Percentiles rank a stretch among this genome's conserved stretches.
These are phyloP conservation scores for Lentinula boryana DNA, from an alignment of 768 basidiomycete species.

Conservation along the genomic window DNA sequence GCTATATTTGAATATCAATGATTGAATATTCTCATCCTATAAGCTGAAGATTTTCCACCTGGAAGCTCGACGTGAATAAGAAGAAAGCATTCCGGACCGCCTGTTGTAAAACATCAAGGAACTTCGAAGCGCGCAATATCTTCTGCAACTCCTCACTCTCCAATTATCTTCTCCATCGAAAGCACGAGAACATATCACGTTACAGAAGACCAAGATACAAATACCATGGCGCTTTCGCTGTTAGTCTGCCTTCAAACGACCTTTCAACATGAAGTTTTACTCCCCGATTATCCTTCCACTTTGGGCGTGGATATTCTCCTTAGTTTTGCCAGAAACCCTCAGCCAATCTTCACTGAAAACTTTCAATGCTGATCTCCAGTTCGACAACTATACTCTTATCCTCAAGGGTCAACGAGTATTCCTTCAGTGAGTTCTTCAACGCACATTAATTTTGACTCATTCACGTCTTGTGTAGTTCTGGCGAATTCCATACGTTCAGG, in stretches of 20 bases:
- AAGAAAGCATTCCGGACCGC: neutral
- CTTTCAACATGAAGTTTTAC: neutral
- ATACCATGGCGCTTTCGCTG: neutral
- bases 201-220: neutral
- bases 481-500: slow-evolving; percentile 60
- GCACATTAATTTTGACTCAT: neutral
- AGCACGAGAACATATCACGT: slow-evolving; percentile 3
- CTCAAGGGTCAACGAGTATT: slow-evolving; percentile 67
- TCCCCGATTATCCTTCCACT: neutral
- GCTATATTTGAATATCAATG: no score
- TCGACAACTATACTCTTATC: slow-evolving; percentile 69
- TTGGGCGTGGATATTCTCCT: neutral
- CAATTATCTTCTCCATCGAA: neutral
- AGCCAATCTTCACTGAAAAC: neutral
- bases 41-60: no score
- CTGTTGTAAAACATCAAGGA: neutral
- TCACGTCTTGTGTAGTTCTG: slow-evolving; percentile 33
- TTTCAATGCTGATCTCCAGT: slow-evolving; percentile 31
- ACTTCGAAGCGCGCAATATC: neutral
- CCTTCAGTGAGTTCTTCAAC: slow-evolving; percentile 46
- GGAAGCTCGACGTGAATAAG: neutral
- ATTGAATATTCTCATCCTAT: no score
- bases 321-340: neutral
- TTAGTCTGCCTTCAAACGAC: no score
- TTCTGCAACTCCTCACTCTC: neutral